These are phyloP conservation scores for Nicotiana noctiflora DNA, from an alignment of 257 asterid species.

Conservation along the genomic window DNA sequence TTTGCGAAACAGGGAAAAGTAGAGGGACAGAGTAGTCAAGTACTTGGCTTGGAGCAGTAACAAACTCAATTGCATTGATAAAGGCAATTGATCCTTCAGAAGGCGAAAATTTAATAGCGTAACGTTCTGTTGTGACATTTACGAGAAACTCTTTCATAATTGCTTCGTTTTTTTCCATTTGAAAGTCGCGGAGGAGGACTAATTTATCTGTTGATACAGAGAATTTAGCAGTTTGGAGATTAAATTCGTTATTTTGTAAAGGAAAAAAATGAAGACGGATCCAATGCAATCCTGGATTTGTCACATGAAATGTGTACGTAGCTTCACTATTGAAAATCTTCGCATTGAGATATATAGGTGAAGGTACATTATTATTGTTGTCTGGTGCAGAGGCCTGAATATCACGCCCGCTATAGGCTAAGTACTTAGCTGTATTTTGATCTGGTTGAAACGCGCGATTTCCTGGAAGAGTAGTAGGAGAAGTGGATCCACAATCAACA, in stretches of 20 bases:
- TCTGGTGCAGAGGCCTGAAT: constrained; percentile 27
- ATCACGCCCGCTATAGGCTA: constrained; percentile 34
- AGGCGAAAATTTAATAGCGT: constrained; percentile 34
- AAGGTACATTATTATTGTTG: constrained; percentile 22
- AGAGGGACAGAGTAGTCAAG: constrained; percentile 29
- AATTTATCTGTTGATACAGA: constrained; percentile 30
- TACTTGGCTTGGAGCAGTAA: constrained; percentile 48
- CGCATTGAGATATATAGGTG: constrained; percentile 50
- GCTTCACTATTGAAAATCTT: constrained; percentile 46
- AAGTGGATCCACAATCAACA: constrained; percentile 48
- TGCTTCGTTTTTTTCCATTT: constrained; percentile 12
- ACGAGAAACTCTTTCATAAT: constrained; percentile 35
- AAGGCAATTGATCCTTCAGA: constrained; percentile 31
- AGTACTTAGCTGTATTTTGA: constrained; percentile 26
- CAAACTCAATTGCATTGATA: constrained; percentile 50
- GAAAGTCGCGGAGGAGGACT: constrained; percentile 41
- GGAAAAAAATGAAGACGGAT: constrained; percentile 68
- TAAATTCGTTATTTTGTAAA: constrained; percentile 21
- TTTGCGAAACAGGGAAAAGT: constrained; percentile 38
- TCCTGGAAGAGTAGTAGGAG: constrained; percentile 28
- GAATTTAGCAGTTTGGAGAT: constrained; percentile 39
- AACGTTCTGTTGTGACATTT: constrained; percentile 45
- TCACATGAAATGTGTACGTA: constrained; percentile 53
- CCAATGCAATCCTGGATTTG: constrained; percentile 81
- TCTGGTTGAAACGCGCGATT: constrained; percentile 39